phyloP scores from a whole-genome alignment of 208 protist species.

The Acanthamoeba healyi region DNA sequence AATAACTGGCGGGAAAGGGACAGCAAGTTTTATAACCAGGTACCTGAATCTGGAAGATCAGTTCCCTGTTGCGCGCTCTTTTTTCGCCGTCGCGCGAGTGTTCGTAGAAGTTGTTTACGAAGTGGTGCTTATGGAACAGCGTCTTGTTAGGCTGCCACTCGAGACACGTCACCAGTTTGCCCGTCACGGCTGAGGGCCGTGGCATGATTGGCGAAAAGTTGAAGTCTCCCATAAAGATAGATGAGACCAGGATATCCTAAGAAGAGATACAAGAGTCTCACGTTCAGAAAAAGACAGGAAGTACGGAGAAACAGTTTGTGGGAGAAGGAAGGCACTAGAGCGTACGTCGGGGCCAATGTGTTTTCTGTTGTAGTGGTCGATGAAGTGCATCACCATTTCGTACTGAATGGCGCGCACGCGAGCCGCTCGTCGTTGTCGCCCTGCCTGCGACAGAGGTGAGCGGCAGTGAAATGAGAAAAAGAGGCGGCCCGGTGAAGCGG shows the following conservation, averaged over 20 bases:
- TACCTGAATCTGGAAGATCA: constrained; percentile 22
- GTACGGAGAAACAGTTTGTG: neutral
- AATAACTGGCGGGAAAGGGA: neutral
- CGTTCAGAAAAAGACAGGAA: no score
- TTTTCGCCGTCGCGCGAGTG: constrained; percentile 7
- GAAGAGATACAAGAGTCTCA: neutral
- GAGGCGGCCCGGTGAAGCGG: neutral
- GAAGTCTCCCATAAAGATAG: constrained; percentile 25
- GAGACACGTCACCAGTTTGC: neutral
- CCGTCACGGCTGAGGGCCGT: neutral
- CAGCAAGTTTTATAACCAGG: neutral
- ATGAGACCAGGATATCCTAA: constrained; percentile 3
- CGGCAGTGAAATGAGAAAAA: neutral
- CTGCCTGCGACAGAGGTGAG: neutral
- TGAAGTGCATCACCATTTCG: constrained; percentile 38
- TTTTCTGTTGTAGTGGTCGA: constrained; percentile 33
- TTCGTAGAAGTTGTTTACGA: constrained; percentile 44
- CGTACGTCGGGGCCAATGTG: neutral
- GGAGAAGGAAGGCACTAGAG: neutral
- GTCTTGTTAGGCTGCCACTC: constrained; percentile 3
- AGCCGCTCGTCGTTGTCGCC: neutral
- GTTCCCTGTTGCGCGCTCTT: neutral
- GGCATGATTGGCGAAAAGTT: constrained; percentile 21
- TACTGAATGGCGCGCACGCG: neutral
- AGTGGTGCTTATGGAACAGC: neutral